phyloP scores from a whole-genome alignment of 176 grass and related monocot species.

The Avena insularis region DNA sequence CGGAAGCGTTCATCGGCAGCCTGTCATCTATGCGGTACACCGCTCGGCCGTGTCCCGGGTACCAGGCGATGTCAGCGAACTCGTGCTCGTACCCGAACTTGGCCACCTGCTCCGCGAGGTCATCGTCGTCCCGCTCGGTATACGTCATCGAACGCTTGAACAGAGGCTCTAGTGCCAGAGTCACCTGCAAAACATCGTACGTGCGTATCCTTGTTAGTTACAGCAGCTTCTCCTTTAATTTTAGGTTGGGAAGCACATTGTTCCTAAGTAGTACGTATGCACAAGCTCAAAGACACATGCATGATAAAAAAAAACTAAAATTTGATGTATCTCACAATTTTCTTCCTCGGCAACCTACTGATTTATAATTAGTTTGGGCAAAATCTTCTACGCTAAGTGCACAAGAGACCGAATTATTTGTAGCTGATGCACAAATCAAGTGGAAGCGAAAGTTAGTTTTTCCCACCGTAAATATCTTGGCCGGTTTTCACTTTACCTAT shows the following conservation, averaged over 20 bases:
- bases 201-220: too few relatives aligned
- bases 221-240: too few relatives aligned
- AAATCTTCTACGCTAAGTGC: not conserved
- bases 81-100: constrained; percentile 61
- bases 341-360: not conserved
- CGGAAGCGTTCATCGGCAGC: constrained; percentile 47
- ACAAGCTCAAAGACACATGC: too few relatives aligned
- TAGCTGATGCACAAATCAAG: not conserved
- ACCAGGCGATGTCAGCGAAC: constrained; percentile 75
- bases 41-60: constrained; percentile 49
- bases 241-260: too few relatives aligned
- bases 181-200: constrained; percentile 41
- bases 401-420: not conserved
- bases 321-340: not conserved
- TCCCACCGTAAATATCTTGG: not conserved
- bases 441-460: too few relatives aligned
- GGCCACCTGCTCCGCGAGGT: constrained; percentile 50
- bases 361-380: not conserved
- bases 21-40: constrained; percentile 71
- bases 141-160: constrained; percentile 81
- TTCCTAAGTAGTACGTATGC: too few relatives aligned
- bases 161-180: constrained; percentile 69
- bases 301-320: too few relatives aligned
- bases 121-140: constrained; percentile 45
- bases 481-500: not conserved